A percentile compares a stretch with the other conserved stretches of the same genome.
Evolutionary conservation across 306 rosid genomes (phyloP).

Genomic region (Myrica gale): DNA sequence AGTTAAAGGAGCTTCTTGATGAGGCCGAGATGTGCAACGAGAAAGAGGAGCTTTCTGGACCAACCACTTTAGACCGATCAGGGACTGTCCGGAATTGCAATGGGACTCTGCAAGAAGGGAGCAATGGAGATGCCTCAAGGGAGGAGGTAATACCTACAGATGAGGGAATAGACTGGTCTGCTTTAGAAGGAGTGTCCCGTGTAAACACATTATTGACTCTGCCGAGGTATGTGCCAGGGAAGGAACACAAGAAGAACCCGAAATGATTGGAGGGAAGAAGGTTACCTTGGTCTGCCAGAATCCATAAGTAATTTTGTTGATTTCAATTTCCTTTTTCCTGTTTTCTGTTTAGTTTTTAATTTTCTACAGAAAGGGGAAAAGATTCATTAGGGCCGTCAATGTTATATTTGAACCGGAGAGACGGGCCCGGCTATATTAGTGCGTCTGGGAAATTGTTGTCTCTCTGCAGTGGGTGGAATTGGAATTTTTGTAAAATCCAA

Average conservation of each 20-base stretch:
- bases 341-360: slow-evolving; percentile 29
- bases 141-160: slow-evolving; percentile 52
- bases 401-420: slow-evolving; percentile 44
- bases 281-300: slow-evolving; percentile 14
- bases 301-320: neutral
- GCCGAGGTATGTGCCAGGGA: slow-evolving; percentile 85
- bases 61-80: slow-evolving; percentile 39
- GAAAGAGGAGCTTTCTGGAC: slow-evolving; percentile 32
- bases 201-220: slow-evolving; percentile 87
- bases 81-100: slow-evolving; percentile 48
- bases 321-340: slow-evolving; percentile 20
- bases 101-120: slow-evolving; percentile 34
- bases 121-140: slow-evolving; percentile 34
- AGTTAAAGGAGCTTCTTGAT: slow-evolving; percentile 43
- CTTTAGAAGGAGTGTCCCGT: slow-evolving; percentile 94
- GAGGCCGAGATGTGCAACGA: slow-evolving; percentile 32
- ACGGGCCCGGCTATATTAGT: slow-evolving; percentile 67
- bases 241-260: slow-evolving; percentile 50
- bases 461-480: slow-evolving; percentile 35
- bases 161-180: slow-evolving; percentile 77
- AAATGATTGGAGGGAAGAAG: slow-evolving; percentile 31
- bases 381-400: slow-evolving; percentile 28
- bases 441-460: slow-evolving; percentile 62
- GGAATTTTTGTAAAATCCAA: slow-evolving; percentile 47
- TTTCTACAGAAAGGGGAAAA: slow-evolving; percentile 28